Percentiles rank a stretch among this genome's conserved stretches.
Evolutionary conservation across 2,329 filamentous ascomycete genomes (phyloP).

Genomic region (Nothomitra cinnamomea): DNA sequence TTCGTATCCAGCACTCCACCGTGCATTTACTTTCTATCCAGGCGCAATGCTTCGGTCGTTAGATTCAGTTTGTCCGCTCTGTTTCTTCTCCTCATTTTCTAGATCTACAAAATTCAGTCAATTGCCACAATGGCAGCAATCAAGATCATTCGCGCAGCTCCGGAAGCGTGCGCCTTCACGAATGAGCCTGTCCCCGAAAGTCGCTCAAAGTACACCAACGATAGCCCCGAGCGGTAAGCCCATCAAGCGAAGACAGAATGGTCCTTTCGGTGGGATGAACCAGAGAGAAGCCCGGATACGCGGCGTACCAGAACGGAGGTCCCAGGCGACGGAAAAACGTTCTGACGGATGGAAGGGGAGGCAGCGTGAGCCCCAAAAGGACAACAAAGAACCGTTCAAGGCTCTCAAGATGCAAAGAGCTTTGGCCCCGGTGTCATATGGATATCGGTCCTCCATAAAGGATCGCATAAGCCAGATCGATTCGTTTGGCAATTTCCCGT

Average conservation of each 20-base stretch:
- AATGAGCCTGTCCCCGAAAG: slow-evolving; percentile 32
- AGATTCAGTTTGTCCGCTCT: slow-evolving; percentile 8
- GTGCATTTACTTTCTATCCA: background rate
- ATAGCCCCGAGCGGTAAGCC: slow-evolving; percentile 19
- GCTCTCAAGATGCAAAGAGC: slow-evolving; percentile 88
- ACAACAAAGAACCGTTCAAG: slow-evolving; percentile 34
- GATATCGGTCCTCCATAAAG: slow-evolving; percentile 45
- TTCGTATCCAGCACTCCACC: background rate
- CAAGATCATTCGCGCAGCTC: slow-evolving; percentile 23
- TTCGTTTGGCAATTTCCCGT: slow-evolving; percentile 63
- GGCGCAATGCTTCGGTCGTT: background rate
- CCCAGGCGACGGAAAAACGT: slow-evolving; percentile 26
- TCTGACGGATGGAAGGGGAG: slow-evolving; percentile 23
- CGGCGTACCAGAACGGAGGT: slow-evolving; percentile 22
- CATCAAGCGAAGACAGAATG: slow-evolving; percentile 25
- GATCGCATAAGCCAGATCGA: slow-evolving; percentile 46
- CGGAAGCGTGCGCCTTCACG: slow-evolving; percentile 29
- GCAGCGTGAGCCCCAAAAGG: slow-evolving; percentile 13
- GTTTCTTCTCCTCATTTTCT: slow-evolving; percentile 4
- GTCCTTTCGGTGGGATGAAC: slow-evolving; percentile 45
- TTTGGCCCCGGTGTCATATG: slow-evolving; percentile 61
- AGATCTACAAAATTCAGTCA: background rate
- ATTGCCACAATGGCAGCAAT: slow-evolving; percentile 19
- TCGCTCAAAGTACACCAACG: slow-evolving; percentile 16
- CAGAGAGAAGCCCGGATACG: slow-evolving; percentile 29